phyloP scores from a whole-genome alignment of 2,329 filamentous ascomycete species.

The Fusarium abutilonis region DNA sequence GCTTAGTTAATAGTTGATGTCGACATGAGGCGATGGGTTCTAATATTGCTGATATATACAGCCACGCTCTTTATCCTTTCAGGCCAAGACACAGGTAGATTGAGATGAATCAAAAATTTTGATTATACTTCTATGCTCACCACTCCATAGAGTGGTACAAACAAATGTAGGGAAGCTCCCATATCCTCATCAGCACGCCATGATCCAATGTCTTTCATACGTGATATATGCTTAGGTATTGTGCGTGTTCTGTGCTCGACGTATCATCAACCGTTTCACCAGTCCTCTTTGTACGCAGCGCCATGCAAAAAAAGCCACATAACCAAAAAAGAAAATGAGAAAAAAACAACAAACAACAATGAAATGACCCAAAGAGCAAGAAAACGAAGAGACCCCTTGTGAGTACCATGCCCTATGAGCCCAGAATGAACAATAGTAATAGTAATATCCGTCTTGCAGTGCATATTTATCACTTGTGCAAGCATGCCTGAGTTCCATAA shows the following conservation, averaged over 20 bases:
- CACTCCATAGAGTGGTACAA: constrained; percentile 11
- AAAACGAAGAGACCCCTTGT: constrained; percentile 18
- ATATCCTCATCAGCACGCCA: constrained; percentile 19
- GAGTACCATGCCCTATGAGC: constrained; percentile 25
- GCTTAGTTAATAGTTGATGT: too few relatives aligned
- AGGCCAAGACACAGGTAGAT: background rate
- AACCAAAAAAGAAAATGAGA: constrained; percentile 15
- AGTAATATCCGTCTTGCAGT: constrained; percentile 23
- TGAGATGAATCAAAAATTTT: constrained; percentile 17
- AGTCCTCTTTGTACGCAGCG: constrained; percentile 38
- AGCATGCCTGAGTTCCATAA: constrained; percentile 37
- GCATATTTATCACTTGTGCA: constrained; percentile 28
- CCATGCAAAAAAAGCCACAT: constrained; percentile 36
- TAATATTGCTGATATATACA: too few relatives aligned
- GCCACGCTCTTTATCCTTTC: too few relatives aligned
- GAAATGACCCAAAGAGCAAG: constrained; percentile 4
- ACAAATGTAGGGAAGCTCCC: constrained; percentile 16
- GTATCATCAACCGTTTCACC: constrained; percentile 32
- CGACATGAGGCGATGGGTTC: too few relatives aligned
- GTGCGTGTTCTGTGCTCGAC: constrained; percentile 29
- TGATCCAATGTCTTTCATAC: constrained; percentile 24
- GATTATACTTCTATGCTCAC: constrained; percentile 26
- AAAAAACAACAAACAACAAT: background rate
- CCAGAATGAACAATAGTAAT: constrained; percentile 19
- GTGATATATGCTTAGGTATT: constrained; percentile 28